Conservation (phyloP, 345 rosid species). For the Hibiscus syriacus region DNA sequence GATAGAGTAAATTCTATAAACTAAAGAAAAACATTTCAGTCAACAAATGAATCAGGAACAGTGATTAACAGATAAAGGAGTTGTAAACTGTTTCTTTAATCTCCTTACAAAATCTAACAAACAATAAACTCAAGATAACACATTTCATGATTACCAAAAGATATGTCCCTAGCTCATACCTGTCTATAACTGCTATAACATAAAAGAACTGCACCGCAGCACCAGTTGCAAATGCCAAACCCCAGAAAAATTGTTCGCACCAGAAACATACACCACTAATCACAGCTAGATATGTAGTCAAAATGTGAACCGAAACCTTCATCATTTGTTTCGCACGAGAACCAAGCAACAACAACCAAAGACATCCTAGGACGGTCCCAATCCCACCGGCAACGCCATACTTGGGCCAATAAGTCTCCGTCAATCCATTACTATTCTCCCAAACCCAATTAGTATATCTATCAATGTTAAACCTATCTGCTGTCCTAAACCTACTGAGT, state of each 20-base stretch:
- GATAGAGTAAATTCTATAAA: background rate
- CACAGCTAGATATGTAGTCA: slow-evolving; percentile 87
- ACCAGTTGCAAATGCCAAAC: slow-evolving; percentile 69
- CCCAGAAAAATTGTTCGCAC: slow-evolving; percentile 72
- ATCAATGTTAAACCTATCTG: slow-evolving; percentile 74
- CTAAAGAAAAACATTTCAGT: background rate
- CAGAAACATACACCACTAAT: slow-evolving; percentile 89
- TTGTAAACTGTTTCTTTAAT: background rate
- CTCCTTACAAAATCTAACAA: background rate
- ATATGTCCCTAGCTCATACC: slow-evolving; percentile 33
- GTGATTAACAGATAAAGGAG: background rate
- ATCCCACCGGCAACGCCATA: slow-evolving; percentile 77
- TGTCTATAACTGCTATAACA: slow-evolving; percentile 89
- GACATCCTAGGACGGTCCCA: slow-evolving; percentile 64
- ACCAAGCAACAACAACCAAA: slow-evolving; percentile 73
- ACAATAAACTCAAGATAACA: background rate
- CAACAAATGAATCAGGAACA: background rate
- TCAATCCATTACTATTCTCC: slow-evolving; percentile 41
- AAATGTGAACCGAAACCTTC: slow-evolving; percentile 83
- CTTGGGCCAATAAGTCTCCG: slow-evolving; percentile 90
- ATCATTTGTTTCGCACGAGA: slow-evolving; percentile 75
- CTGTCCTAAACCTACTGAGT: slow-evolving; percentile 55
- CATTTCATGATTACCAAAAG: background rate
- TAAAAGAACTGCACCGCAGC: slow-evolving; percentile 90
- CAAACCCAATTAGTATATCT: slow-evolving; percentile 37